A percentile compares a stretch with the other conserved stretches of the same genome.
These are phyloP conservation scores for Colletotrichum noveboracense DNA, from an alignment of 2,329 filamentous ascomycete genomes.

Conservation along the genomic window DNA sequence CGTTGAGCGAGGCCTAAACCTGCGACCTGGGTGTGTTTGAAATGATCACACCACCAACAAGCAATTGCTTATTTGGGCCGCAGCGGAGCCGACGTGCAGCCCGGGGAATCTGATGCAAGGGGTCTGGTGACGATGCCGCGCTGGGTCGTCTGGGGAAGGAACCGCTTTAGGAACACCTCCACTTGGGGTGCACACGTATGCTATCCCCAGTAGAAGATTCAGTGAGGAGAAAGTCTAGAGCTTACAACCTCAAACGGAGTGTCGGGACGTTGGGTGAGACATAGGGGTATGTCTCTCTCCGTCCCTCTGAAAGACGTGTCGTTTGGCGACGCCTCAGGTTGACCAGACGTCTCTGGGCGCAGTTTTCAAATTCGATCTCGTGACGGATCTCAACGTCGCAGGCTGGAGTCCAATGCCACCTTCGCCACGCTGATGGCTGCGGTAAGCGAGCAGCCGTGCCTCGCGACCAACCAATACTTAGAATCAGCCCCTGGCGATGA, in stretches of 20 bases:
- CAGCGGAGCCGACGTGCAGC: background rate
- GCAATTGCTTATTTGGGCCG: background rate
- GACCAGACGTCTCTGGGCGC: background rate
- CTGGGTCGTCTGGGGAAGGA: background rate
- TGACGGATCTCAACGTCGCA: background rate
- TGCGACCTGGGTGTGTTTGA: background rate
- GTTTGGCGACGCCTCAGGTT: background rate
- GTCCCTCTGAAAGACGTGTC: background rate
- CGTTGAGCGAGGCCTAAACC: background rate
- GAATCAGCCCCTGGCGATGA: background rate
- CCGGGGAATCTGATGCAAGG: background rate
- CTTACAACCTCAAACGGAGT: background rate
- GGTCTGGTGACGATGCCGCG: constrained; percentile 6
- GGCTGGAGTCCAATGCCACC: background rate
- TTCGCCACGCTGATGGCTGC: background rate
- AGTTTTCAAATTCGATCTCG: background rate
- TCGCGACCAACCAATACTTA: background rate
- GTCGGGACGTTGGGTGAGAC: background rate
- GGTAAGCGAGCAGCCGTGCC: background rate
- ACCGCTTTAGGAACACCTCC: background rate
- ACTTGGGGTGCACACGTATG: background rate
- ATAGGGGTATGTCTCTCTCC: background rate
- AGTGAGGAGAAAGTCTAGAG: background rate
- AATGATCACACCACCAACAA: background rate
- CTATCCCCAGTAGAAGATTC: background rate